Base-by-base conservation (phyloP, 805 yeast species). In the Starmerella floricola region DNA sequence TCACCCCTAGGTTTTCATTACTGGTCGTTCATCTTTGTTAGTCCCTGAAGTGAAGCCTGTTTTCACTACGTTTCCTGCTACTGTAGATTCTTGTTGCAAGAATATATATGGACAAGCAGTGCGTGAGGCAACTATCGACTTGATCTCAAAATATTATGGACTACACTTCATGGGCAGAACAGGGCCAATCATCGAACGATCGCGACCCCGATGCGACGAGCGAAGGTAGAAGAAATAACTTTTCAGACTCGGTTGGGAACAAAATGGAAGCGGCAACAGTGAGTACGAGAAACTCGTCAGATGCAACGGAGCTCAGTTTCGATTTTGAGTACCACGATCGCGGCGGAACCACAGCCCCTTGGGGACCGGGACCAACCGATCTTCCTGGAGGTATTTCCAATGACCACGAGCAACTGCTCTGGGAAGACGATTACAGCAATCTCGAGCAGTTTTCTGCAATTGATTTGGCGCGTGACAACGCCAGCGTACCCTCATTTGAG, bases 141-240 rank as follows among this genome's bases (percentile, higher is more conserved):
- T 6, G 12, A 11, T 23, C 28, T 10, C 19, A n/a, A n/a, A 18
- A 24, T 37, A 21, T 17, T 8, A 45, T 45, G 48, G 48, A 45
- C 28, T 45, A 35, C 17, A 41, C 48, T 10, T 33, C 36, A 36
- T 45, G 48, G 48, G 28, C 39, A 20, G 40, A 41, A 3, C 19
- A 40, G 30, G 34, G 32, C 11, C 40, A 35, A 6, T 32, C 36
- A 8, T 31, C 18, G 19, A 36, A 20, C 8, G 16, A 31, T 11
- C 32, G 20, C 10, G 37, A 30, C 31, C 23, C 33, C 15, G 44
- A 35, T 13, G 36, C 24, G n/a, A 33, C 29, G 11, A 17, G 36
- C 31, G 28, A 20, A 3, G 5, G 17, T 8, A 15, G n/a, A 5
- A 16, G 12, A 6, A 15, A 8, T 16, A 6, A 20, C 13, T 33